Conservation (phyloP, 129 eudicot species). For the Sambucus nigra region DNA sequence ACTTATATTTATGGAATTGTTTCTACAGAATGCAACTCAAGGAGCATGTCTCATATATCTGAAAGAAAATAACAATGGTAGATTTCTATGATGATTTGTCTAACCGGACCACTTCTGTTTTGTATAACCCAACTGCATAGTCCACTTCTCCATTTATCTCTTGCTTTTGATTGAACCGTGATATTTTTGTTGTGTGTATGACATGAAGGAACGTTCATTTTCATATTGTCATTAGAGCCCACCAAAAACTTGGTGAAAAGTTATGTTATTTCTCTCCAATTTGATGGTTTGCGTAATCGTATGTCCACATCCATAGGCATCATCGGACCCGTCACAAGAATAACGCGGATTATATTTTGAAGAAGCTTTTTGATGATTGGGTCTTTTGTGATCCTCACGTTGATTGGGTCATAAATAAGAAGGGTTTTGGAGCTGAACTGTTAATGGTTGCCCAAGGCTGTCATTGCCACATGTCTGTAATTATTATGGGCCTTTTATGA, state of each 20-base stretch:
- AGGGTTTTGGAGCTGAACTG: conserved; percentile 5
- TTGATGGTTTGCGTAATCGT: neutral
- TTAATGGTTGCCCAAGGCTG: conserved; percentile 8
- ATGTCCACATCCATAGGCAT: conserved; percentile 23
- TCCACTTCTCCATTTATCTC: neutral
- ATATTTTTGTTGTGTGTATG: neutral
- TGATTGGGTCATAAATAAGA: conserved; percentile 27
- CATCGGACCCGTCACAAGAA: conserved; percentile 28
- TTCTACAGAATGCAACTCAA: too few species aligned
- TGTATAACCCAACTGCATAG: neutral
- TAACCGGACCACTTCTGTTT: conserved; percentile 10
- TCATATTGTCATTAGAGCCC: neutral
- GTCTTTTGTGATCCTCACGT: conserved; percentile 21
- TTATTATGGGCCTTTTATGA: conserved; percentile 9
- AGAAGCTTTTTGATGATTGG: conserved; percentile 36
- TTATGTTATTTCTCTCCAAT: conserved; percentile 7
- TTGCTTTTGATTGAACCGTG: neutral
- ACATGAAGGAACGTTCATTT: conserved; percentile 7
- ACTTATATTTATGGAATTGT: too few species aligned
- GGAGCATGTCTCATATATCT: too few species aligned
- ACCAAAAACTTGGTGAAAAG: conserved; percentile 1
- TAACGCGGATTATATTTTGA: conserved; percentile 37
- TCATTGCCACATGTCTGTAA: too few species aligned
- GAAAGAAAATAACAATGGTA: too few species aligned
- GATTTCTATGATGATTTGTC: conserved; percentile 46